Percentiles rank a stretch among this genome's conserved stretches.
These are phyloP conservation scores for Metschnikowia bowlesiae DNA, from an alignment of 805 yeast species.

Conservation along the genomic window DNA sequence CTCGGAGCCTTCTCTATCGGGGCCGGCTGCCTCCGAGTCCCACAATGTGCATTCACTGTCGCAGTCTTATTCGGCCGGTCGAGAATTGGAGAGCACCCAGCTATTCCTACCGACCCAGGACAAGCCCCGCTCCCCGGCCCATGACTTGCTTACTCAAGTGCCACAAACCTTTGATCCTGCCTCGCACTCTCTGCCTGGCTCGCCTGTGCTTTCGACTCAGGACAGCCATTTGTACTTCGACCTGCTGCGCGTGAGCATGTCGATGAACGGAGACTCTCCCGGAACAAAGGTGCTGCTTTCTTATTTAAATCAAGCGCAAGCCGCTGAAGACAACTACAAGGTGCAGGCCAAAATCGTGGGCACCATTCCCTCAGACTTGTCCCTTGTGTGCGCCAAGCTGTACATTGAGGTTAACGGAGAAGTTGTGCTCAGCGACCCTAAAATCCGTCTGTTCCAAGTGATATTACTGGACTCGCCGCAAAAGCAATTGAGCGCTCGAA, in stretches of 20 bases:
- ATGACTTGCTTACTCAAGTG: conserved; percentile 10
- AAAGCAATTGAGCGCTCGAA: neutral
- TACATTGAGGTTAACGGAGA: conserved; percentile 13
- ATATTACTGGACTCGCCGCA: conserved; percentile 16
- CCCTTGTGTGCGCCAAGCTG: conserved; percentile 26
- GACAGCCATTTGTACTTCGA: conserved; percentile 3
- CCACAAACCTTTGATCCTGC: neutral
- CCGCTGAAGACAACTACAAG: conserved; percentile 12
- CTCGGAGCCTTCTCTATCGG: neutral
- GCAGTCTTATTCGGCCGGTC: neutral
- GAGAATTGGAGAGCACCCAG: neutral
- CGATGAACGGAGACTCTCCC: neutral
- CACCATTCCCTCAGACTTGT: conserved; percentile 23
- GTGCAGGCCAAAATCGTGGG: conserved; percentile 22
- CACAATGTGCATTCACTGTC: neutral
- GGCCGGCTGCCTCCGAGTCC: neutral
- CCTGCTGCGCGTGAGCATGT: neutral
- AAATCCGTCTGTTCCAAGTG: conserved; percentile 22
- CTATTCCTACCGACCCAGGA: neutral
- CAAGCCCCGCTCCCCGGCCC: neutral
- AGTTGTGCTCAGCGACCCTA: conserved; percentile 22
- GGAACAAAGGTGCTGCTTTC: conserved; percentile 4
- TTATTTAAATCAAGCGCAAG: neutral
- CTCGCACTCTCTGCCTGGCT: neutral
- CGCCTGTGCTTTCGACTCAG: neutral